phyloP scores from a whole-genome alignment of 2,329 filamentous ascomycete species.

The Rosellinia necatrix region DNA sequence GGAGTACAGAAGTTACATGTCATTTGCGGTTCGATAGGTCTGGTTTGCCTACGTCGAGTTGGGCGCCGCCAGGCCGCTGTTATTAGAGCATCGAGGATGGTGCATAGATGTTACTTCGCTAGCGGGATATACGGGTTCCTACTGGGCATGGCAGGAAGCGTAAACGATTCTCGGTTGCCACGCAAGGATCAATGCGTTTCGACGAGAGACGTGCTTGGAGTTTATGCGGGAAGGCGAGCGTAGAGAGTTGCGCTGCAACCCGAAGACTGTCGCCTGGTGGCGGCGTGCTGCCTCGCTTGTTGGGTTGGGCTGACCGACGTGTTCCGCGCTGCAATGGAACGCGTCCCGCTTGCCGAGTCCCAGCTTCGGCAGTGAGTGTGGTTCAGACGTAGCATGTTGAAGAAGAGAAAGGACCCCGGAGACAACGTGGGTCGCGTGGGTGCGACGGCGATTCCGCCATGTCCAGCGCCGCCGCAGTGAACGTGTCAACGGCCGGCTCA shows the following conservation, averaged over 20 bases:
- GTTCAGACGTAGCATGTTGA: conserved; percentile 15
- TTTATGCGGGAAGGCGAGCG: conserved; percentile 22
- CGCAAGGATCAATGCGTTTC: conserved; percentile 6
- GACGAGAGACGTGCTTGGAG: conserved; percentile 10
- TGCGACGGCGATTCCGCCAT: conserved; percentile 2
- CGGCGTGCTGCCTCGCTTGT: conserved; percentile 6
- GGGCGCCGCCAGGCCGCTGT: conserved; percentile 14
- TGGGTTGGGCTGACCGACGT: conserved; percentile 14
- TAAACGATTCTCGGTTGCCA: conserved; percentile 6
- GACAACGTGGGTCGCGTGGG: conserved; percentile 19
- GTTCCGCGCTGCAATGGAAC: conserved; percentile 23
- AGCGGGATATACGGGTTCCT: neutral
- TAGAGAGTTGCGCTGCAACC: conserved; percentile 19
- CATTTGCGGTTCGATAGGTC: conserved; percentile 2
- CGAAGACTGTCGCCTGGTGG: conserved; percentile 15
- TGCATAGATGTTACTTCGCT: conserved; percentile 25
- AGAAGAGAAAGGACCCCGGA: neutral
- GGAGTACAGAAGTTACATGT: neutral
- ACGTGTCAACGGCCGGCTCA: conserved; percentile 12
- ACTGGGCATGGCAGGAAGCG: conserved; percentile 7
- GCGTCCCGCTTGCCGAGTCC: conserved; percentile 11
- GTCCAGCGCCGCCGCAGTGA: conserved; percentile 11
- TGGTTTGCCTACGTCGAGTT: neutral
- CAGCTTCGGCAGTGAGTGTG: conserved; percentile 19
- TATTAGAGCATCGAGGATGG: conserved; percentile 12